Conservation (phyloP, 192 early-diverging fungal species). For the Linnemannia hyalina region DNA sequence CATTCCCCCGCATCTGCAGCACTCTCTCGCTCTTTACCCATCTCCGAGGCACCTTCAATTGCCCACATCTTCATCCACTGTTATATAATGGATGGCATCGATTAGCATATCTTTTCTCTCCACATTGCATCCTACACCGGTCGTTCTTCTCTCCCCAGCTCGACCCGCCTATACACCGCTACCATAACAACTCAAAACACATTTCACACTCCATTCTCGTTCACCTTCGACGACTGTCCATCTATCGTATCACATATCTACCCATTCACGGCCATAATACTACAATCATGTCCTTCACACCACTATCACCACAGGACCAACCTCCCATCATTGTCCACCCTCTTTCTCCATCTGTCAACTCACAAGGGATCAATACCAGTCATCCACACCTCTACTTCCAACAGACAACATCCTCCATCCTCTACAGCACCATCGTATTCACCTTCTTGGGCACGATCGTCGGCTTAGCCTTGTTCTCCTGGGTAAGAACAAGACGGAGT, state of each 20-base stretch:
- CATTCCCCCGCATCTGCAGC: background rate
- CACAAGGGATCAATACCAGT: background rate
- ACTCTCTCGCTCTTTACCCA: background rate
- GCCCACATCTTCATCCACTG: no score
- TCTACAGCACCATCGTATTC: slow-evolving; percentile 15
- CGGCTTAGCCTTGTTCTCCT: slow-evolving; percentile 20
- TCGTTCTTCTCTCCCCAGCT: background rate
- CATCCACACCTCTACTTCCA: slow-evolving; percentile 6
- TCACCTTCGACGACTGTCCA: background rate
- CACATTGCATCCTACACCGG: background rate
- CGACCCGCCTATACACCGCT: background rate
- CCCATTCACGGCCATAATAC: background rate
- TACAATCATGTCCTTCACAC: background rate
- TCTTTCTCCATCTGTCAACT: background rate
- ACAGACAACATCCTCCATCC: slow-evolving; percentile 15
- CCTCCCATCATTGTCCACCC: background rate
- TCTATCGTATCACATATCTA: background rate
- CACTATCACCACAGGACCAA: background rate
- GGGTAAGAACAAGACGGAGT: background rate
- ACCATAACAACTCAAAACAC: background rate
- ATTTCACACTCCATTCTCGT: background rate
- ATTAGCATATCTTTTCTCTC: background rate
- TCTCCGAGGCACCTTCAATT: no score
- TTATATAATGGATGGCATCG: background rate
- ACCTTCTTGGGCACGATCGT: background rate